Evolutionary conservation across 78 protist species (phyloP), one percentile per base, ranked within the genome.

Genomic region (Anaeramoeba flamelloides): DNA sequence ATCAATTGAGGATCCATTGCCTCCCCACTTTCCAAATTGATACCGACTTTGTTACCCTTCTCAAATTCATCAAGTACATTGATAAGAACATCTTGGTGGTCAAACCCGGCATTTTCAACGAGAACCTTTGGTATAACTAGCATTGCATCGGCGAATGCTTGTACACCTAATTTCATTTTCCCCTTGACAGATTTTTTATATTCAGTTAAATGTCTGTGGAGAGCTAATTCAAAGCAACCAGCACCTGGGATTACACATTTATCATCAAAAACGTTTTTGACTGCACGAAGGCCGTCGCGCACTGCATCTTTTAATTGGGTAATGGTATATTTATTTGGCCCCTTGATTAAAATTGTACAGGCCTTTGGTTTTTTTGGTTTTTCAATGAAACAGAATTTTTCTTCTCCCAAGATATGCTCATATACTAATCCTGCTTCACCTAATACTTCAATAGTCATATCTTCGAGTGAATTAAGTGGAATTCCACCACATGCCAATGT

Each of bases 241-340:
- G 97, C 99, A n/a, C 99, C 98, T 3, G 97, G 94, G 2, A 97
- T 88, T 2, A 95, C 86, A 40, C 39, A 1, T 41, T 78, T 75
- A 82, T 92, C 97, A 77, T 91, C 98, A 38, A 94, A 77, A n/a
- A 96, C 89, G 80, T 98, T 94, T 81, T 90, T 88, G 38, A 94
- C 98, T 1, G 99, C 95, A 38, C 99, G 95, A 22, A 95, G 93
- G 40, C 99, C 99, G 69, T 98, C 99, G 40, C 98, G 88, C 26
- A 95, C 84, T 76, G 99, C 99, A 1, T 98, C 99, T 89, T 94
- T 87, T 85, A 93, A 86, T 89, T 94, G 99, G 1, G 81, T 91
- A 85, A 98, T 90, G 37, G 93, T 90, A 90, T 96, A 96, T 82
- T 86, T 84, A 89, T 84, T 91, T 79, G 99, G 96, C 36, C 98